Base-by-base conservation (phyloP, 2,329 filamentous ascomycete species). In the Byssoonygena ceratinophila region DNA sequence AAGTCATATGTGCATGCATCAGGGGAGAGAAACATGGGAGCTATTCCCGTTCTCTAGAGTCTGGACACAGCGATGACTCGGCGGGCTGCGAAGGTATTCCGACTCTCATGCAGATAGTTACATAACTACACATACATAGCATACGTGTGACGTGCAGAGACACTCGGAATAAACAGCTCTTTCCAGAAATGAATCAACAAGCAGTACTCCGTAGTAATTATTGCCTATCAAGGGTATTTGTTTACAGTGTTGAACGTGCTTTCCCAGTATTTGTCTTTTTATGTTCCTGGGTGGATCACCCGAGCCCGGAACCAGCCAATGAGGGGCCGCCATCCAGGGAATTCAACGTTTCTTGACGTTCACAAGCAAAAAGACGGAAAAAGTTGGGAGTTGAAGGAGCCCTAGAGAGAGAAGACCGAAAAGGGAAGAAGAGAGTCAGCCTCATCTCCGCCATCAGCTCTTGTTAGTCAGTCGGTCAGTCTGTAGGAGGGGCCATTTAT, bases 231-330 rank as follows among this genome's bases (percentile, higher is more conserved):
- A 34, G 27, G 44, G 8, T 46, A 11, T 46, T 46, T 46, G 18
- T 46, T 46, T 32, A 34, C 16, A 8, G n/a, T 45, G 22, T 31
- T 9, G 9, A n/a, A 5, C 4, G 14, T 31, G 23, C 2, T 18
- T 16, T n/a, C 25, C n/a, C n/a, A n/a, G n/a, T n/a, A n/a, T n/a
- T n/a, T n/a, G n/a, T 7, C 36, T 1, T 22, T 22, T 11, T 4
- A 11, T 40, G 37, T 40, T 40, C 37, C 37, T 40, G 37, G 46
- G 39, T 39, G 46, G 46, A 39, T 39, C 32, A 39, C 18, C 46
- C 20, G 46, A 25, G 20, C 36, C 49, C 49, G 31, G 39, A 25
- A n/a, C 20, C 49, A 27, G 23, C 40, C 49, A 51, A 41, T 41
- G n/a, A 41, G 31, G 3, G n/a, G 6, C 1, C 22, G 8, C 3